Evolutionary conservation across 345 rosid genomes (phyloP), one percentile per base, ranked within the genome.

Genomic region (Brassica incana): DNA sequence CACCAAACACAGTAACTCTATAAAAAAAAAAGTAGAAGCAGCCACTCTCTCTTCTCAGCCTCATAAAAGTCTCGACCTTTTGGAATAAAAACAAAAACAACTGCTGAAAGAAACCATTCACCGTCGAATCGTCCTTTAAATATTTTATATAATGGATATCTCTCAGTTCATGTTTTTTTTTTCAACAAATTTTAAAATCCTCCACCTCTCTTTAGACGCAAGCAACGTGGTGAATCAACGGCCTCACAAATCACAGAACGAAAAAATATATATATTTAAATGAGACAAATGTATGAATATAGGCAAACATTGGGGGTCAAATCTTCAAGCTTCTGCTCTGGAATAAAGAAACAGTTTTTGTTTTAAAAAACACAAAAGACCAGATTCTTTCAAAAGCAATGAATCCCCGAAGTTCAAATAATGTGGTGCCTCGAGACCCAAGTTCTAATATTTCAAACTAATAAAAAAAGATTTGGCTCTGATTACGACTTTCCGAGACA

Each of bases 11-110:
- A 54, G 48, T 30, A 77, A 74, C 73, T 43, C 68, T 29, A 29
- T 29, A 29, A 29, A 0, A 8, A 45, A 6, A 72, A 77, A 63
- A 80, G 58, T 72, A 75, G 30, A 45, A 70, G 56, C 73, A 75
- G 73, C 45, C 74, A 38, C 82, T 5, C 58, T 52, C 61, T 70
- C 50, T 78, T 29, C 79, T 81, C 83, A 79, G 85, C 92, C 94
- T 87, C 90, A 12, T 14, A 36, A 43, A 88, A 86, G 35, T 85
- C 58, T 70, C 70, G 68, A 69, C 71, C 69, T 75, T 77, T 80
- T 65, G 69, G 72, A 18, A 80, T 71, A 71, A 56, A 77, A 76
- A 62, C 78, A 85, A 85, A 81, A 67, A 45, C 70, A 78, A 69
- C 62, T 75, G 79, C 56, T 67, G 71, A 77, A 38, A 58, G 78